Base-by-base conservation (phyloP, 2,329 filamentous ascomycete species). In the Plenodomus lindquistii region DNA sequence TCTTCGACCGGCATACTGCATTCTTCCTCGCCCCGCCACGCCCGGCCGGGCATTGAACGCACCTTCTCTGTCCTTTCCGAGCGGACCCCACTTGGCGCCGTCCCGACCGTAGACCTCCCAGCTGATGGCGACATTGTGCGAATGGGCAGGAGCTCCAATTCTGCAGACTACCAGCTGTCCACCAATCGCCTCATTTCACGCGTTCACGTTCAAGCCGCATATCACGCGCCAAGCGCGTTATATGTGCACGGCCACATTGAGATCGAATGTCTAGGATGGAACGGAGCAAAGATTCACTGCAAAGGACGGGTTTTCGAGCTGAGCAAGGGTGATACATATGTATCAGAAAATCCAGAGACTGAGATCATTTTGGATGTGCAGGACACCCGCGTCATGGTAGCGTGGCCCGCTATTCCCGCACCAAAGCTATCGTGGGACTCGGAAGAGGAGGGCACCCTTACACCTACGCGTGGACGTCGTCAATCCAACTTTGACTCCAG, bases 341-440 rank as follows among this genome's bases (percentile, higher is more conserved):
- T 86, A 39, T 96, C 91, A 48, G 90, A 96, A 74, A 92, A 91
- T 22, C 89, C 92, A 67, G 85, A 86, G 58, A 86, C 86, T 16
- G 91, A 96, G 65, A 91, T 99, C 71, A 95, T 99, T 85, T 78
- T 99, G 55, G 92, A 97, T 71, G 91, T 97, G 36, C 91, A 96
- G 65, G 92, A 96, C 69, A 87, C 91, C 44, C 88, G 94, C 55
- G 91, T 97, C 37, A 81, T 96, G 71, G 78, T 99, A 54, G 85
- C 87, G 67, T 97, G 94, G 93, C 94, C 94, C n/a, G 73, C 63
- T 65, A 67, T 64, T 63, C 93, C 94, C 15, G 73, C 62, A 65
- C 67, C 60, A 60, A 75, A 82, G 53, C 50, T 65, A 15, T 65
- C 67, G 7, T 72, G 66, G 76, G 71, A 77, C 67, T 71, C 81